Evolutionary conservation across 495 filamentous ascomycete genomes (phyloP), one percentile per base, ranked within the genome.

Genomic region (Articulospora tetracladia): DNA sequence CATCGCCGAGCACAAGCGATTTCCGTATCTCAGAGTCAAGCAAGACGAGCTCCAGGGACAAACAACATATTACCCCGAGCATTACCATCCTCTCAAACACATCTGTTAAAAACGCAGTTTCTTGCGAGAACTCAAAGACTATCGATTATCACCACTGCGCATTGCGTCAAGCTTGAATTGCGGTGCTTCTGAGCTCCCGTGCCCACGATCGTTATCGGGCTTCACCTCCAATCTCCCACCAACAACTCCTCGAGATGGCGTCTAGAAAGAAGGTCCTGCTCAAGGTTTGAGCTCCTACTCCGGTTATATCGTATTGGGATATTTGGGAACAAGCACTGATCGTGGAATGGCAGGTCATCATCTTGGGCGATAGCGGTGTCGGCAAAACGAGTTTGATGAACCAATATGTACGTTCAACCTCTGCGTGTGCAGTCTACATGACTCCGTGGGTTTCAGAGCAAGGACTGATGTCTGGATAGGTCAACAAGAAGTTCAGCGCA

Each of bases 351-450:
- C 64, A 97, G 93, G 92, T 98, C 63, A 98, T 98, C 66, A 98
- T 99, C 72, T 84, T 99, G 59, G 94, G 94, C 64, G 94, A 98
- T 72, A 97, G 92, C 74, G 94, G 94, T 71, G 94, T 99, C 48
- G 94, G 94, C 63, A 99, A 99, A 81, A 99, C 95, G 54, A 96
- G 91, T 75, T 86, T 99, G 82, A 98, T 99, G 94, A 99, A 98
- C 78, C 94, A 99, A 98, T 99, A 98, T 87, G 94, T 98, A 85
- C 69, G 90, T 79, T 60, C 44, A 59, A 49, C 61, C 44, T 62
- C 56, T 25, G n/a, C 62, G 27, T 52, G 28, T 4, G 20, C n/a
- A 55, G 30, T 23, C 13, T 3, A 55, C 41, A 23, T 39, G 20
- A 8, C 26, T 19, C 24, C 4, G 32, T 3, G 8, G 32, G 41